Percentiles rank a stretch among this genome's conserved stretches.
phyloP scores from a whole-genome alignment of 106 monocot genomes.

The Cymbidium sinense region DNA sequence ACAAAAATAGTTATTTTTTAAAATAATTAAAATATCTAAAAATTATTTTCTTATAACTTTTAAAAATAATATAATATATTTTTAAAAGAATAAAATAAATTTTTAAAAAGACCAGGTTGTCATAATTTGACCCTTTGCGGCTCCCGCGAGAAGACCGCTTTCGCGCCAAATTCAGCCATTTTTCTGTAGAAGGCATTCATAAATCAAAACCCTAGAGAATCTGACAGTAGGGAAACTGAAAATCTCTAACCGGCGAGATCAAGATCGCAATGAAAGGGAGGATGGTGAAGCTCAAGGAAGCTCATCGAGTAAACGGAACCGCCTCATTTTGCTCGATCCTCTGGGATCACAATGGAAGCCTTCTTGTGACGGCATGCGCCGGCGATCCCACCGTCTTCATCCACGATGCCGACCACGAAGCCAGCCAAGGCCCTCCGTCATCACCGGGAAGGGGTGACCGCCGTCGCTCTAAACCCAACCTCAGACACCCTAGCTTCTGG shows the following conservation, averaged over 20 bases:
- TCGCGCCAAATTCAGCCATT: background rate
- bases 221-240: background rate
- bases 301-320: slow-evolving; percentile 49
- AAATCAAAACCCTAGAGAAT: background rate
- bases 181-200: background rate
- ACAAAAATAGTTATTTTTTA: no score
- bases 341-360: slow-evolving; percentile 46
- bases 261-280: slow-evolving; percentile 51
- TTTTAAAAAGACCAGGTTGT: no score
- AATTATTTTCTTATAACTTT: no score
- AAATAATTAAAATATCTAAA: no score
- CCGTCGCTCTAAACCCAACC: slow-evolving; percentile 68
- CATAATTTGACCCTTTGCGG: no score
- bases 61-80: no score
- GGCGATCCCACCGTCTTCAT: slow-evolving; percentile 49
- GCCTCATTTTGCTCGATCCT: slow-evolving; percentile 56
- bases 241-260: background rate
- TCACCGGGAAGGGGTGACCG: slow-evolving; percentile 80
- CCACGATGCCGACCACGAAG: slow-evolving; percentile 47
- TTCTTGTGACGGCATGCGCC: slow-evolving; percentile 51
- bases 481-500: slow-evolving; percentile 65
- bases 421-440: slow-evolving; percentile 31
- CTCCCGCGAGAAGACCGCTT: background rate
- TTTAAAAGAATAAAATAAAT: no score
- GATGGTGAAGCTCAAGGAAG: slow-evolving; percentile 76